Evolutionary conservation across 2,329 filamentous ascomycete species (phyloP).

Genomic region (Fusarium sp.): DNA sequence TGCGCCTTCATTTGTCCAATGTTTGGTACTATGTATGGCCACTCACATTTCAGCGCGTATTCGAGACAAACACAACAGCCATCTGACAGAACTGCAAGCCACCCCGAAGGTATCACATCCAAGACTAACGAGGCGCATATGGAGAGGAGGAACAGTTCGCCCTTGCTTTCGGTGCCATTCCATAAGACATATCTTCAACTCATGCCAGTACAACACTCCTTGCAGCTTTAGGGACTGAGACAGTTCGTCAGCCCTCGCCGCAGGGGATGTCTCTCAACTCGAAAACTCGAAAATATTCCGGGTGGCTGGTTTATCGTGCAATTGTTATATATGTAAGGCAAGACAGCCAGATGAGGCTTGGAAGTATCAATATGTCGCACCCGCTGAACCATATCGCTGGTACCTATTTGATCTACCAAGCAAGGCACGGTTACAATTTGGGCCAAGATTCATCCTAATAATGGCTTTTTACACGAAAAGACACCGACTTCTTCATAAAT

Average conservation of each 20-base stretch:
- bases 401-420: slow-evolving; percentile 7
- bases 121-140: slow-evolving; percentile 3
- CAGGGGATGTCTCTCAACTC: slow-evolving; percentile 6
- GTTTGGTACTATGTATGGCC: neutral
- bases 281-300: neutral
- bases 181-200: neutral
- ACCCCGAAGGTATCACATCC: slow-evolving; percentile 25
- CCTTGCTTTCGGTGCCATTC: neutral
- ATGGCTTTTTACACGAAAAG: slow-evolving; percentile 2
- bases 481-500: neutral
- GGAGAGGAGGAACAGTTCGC: slow-evolving; percentile 5
- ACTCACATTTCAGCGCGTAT: slow-evolving; percentile 16
- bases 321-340: neutral
- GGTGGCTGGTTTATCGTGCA: slow-evolving; percentile 4
- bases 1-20: neutral
- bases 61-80: slow-evolving; percentile 21
- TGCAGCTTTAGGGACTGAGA: slow-evolving; percentile 16
- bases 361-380: neutral
- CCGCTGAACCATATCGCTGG: slow-evolving; percentile 1
- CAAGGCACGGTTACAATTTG: neutral
- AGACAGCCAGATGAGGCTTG: slow-evolving; percentile 21
- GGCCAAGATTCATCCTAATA: slow-evolving; percentile 13
- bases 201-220: slow-evolving; percentile 7
- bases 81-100: slow-evolving; percentile 35
- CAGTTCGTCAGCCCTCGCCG: neutral